These are phyloP conservation scores for Wilcoxina mikolae DNA, from an alignment of 495 filamentous ascomycete genomes.

Conservation along the genomic window DNA sequence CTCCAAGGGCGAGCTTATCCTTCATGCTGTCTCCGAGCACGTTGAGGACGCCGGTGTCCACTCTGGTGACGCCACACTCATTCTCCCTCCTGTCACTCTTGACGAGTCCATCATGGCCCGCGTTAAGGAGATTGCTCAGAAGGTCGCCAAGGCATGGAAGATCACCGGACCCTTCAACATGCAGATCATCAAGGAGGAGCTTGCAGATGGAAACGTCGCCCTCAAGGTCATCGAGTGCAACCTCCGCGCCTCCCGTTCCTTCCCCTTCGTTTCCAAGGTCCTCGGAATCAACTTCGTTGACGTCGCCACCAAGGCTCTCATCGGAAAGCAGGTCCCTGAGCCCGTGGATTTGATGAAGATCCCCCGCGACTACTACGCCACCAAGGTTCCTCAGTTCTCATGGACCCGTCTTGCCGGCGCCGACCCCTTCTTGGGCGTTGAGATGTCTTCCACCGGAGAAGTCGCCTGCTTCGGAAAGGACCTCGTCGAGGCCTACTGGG, in stretches of 20 bases:
- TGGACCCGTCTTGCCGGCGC: constrained; percentile 98
- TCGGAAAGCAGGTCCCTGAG: constrained; percentile 71
- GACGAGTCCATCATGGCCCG: constrained; percentile 62
- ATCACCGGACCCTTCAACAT: constrained; percentile 99
- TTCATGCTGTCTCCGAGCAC: constrained; percentile 93
- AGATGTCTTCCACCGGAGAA: constrained; percentile 94
- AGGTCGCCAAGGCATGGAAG: constrained; percentile 91
- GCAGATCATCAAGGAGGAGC: constrained; percentile 92
- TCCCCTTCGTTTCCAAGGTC: constrained; percentile 96
- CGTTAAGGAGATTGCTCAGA: constrained; percentile 85
- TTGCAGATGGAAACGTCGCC: constrained; percentile 53
- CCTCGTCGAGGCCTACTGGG: constrained; percentile 93
- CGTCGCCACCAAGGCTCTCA: constrained; percentile 81
- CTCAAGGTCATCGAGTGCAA: constrained; percentile 99
- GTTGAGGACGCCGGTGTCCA: constrained; percentile 96
- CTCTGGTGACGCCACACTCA: constrained; percentile 90
- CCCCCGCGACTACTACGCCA: constrained; percentile 82
- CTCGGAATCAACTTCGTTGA: constrained; percentile 96
- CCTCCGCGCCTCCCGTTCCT: constrained; percentile 89
- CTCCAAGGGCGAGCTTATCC: constrained; percentile 66
- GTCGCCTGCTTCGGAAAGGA: constrained; percentile 97
- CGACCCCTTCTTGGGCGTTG: constrained; percentile 92
- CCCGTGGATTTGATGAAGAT: constrained; percentile 76
- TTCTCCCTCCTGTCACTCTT: constrained; percentile 74
- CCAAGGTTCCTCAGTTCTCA: constrained; percentile 95